These are phyloP conservation scores for Miamiensis avidus DNA, from an alignment of 169 alveolate species.

Conservation along the genomic window DNA sequence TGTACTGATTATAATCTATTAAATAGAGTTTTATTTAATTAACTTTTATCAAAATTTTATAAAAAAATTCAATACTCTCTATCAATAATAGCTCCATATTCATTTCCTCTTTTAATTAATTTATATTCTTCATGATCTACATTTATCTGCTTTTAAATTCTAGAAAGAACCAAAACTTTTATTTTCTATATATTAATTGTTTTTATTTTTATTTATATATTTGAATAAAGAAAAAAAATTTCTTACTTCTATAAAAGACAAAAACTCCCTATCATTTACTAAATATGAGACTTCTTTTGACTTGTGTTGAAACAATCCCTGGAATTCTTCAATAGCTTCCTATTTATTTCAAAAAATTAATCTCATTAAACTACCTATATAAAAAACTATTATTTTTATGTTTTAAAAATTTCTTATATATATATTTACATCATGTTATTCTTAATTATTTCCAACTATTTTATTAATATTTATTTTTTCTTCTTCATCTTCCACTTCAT, in stretches of 20 bases:
- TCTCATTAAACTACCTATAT: neutral
- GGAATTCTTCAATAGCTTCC: conserved; percentile 12
- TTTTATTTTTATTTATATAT: too few species aligned
- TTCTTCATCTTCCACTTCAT: neutral
- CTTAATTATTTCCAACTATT: neutral
- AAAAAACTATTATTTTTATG: neutral
- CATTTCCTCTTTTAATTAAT: conserved; percentile 34
- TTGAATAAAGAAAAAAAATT: neutral
- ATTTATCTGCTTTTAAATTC: neutral
- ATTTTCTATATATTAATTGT: conserved; percentile 1
- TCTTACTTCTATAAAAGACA: conserved; percentile 6
- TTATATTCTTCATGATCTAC: conserved; percentile 39
- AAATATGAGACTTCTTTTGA: conserved; percentile 14
- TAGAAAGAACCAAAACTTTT: neutral
- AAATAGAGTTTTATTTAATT: too few species aligned
- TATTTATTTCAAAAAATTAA: neutral
- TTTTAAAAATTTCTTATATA: too few species aligned
- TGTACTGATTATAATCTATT: conserved; percentile 42
- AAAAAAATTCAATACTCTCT: conserved; percentile 20
- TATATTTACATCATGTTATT: neutral
- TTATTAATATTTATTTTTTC: neutral
- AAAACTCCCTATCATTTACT: conserved; percentile 14
- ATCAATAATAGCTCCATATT: conserved; percentile 30
- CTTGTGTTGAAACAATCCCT: neutral
- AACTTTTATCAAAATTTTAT: too few species aligned